phyloP scores from a whole-genome alignment of 2,329 filamentous ascomycete species.

The Cercospora zeina region DNA sequence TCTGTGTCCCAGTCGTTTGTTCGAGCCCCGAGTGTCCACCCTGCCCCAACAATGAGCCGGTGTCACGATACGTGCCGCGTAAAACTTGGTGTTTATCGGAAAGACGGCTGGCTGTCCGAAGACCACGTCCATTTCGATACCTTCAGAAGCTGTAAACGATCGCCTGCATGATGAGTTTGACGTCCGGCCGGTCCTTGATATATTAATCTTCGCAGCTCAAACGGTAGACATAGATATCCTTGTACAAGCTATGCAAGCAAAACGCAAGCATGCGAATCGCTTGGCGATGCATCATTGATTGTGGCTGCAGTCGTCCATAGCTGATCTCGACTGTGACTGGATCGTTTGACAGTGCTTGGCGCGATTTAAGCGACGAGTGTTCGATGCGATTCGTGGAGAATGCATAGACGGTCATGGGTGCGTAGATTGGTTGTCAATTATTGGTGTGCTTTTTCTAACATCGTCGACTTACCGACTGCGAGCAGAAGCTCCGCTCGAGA shows the following conservation, averaged over 20 bases:
- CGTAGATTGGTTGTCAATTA: not conserved
- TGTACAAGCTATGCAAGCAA: slow-evolving; percentile 5
- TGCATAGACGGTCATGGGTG: slow-evolving; percentile 1
- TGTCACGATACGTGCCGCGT: not conserved
- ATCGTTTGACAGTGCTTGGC: not conserved
- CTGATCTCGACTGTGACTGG: not conserved
- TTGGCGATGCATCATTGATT: not conserved
- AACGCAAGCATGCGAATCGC: not conserved
- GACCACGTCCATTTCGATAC: not conserved
- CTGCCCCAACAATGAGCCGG: not conserved
- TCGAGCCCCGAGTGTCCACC: not conserved
- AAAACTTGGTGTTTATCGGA: not conserved
- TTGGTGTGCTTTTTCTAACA: not conserved
- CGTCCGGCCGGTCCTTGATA: not conserved
- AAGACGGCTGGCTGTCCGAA: not conserved
- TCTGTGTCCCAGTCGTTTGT: not conserved
- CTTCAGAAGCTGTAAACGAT: not conserved
- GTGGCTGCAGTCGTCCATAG: not conserved
- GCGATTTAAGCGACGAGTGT: not conserved
- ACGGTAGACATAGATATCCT: not conserved
- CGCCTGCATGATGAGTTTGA: not conserved
- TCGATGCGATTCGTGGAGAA: slow-evolving; percentile 2
- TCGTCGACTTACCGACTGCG: not conserved
- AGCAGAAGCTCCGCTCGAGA: not conserved
- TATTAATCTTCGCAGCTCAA: not conserved